Conservation (phyloP, 1,284 basidiomycete genomes). For the Ceratobasidium sp. region DNA sequence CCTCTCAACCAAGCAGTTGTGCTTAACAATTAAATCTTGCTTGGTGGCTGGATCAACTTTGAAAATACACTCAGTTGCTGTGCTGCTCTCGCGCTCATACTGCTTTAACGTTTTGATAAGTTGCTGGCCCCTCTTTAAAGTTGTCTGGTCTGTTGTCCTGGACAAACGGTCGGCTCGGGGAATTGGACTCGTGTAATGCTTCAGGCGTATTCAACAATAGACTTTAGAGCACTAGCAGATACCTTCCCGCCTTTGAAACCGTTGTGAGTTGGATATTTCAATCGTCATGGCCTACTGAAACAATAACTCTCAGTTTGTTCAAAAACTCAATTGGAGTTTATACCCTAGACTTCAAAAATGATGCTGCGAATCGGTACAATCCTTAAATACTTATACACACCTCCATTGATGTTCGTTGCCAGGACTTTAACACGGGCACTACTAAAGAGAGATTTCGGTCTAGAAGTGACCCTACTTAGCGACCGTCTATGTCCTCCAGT, state of each 20-base stretch:
- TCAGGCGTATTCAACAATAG: constrained; percentile 50
- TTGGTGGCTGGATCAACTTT: too few species aligned
- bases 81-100: too few species aligned
- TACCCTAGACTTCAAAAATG: constrained; percentile 80
- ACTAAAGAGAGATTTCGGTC: constrained; percentile 77
- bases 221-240: constrained; percentile 74
- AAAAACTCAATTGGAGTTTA: constrained; percentile 56
- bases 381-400: not conserved
- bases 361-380: constrained; percentile 73
- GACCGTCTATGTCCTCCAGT: constrained; percentile 90
- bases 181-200: not conserved
- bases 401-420: not conserved
- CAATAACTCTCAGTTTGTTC: constrained; percentile 58
- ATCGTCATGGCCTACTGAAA: not conserved
- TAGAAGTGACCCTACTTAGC: constrained; percentile 72
- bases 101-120: too few species aligned
- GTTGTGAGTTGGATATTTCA: constrained; percentile 64
- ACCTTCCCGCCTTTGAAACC: constrained; percentile 70
- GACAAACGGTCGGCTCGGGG: not conserved
- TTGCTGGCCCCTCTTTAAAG: too few species aligned
- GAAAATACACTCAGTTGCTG: too few species aligned
- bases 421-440: constrained; percentile 84
- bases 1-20: too few species aligned
- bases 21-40: too few species aligned
- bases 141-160: not conserved